These are phyloP conservation scores for Lepiota brunneoincarnata DNA, from an alignment of 768 basidiomycete genomes.

Conservation along the genomic window DNA sequence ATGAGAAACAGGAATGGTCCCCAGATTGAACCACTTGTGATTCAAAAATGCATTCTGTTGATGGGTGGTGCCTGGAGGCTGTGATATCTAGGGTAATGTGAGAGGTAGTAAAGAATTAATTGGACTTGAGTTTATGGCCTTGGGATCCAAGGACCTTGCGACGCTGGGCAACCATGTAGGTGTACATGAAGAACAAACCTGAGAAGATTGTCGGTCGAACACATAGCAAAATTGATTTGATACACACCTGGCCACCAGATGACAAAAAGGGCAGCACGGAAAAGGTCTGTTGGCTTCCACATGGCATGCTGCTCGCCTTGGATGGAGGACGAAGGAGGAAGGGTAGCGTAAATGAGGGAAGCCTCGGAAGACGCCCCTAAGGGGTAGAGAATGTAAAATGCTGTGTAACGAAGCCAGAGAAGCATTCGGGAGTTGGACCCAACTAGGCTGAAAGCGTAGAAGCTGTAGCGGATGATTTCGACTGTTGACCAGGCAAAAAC, in stretches of 20 bases:
- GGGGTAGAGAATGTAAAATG: conserved; percentile 94
- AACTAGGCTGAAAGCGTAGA: conserved; percentile 73
- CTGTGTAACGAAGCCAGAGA: conserved; percentile 81
- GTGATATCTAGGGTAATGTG: no score
- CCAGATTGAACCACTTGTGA: no score
- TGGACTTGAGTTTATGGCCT: conserved; percentile 22
- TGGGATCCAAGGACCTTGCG: conserved; percentile 37
- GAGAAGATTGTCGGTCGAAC: neutral
- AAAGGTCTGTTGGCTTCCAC: conserved; percentile 58
- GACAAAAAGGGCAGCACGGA: conserved; percentile 59
- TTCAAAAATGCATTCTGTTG: no score
- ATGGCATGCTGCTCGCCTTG: conserved; percentile 37
- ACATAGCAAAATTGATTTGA: neutral
- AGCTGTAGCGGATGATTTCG: conserved; percentile 89
- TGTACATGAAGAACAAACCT: conserved; percentile 53
- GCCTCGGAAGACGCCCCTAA: conserved; percentile 92
- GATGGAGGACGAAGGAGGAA: conserved; percentile 49
- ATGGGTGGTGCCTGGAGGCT: no score
- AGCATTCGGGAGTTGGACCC: conserved; percentile 50
- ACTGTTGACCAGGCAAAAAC: conserved; percentile 89
- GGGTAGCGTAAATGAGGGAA: conserved; percentile 72
- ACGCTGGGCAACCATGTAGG: conserved; percentile 52
- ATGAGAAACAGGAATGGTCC: no score
- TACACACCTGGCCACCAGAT: conserved; percentile 86
- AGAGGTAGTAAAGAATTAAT: conserved; percentile 12